These are phyloP conservation scores for Pleurotus djamor DNA, from an alignment of 768 basidiomycete species.

Conservation along the genomic window DNA sequence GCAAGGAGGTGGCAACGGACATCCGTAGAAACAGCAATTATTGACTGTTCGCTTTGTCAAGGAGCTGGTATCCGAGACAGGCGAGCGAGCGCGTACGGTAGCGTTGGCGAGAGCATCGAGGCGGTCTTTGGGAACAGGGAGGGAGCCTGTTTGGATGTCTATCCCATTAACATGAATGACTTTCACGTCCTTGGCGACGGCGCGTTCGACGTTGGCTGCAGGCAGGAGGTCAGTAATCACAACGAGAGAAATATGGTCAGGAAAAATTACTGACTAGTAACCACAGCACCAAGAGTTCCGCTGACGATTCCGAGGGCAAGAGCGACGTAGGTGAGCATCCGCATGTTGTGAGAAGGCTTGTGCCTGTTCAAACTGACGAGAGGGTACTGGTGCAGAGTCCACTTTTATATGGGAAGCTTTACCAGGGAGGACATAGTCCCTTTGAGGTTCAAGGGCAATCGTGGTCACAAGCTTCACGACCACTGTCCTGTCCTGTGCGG, in stretches of 20 bases:
- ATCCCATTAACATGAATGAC: neutral
- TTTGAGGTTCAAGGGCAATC: too few relatives aligned
- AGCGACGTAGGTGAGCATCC: neutral
- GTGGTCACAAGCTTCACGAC: too few relatives aligned
- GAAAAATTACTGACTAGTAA: neutral
- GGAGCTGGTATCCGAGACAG: neutral
- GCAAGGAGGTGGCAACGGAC: neutral
- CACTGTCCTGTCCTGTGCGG: too few relatives aligned
- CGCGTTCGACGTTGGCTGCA: neutral
- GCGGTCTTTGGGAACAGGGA: neutral
- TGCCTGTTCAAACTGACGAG: too few relatives aligned
- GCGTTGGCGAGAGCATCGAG: neutral
- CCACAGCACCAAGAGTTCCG: neutral
- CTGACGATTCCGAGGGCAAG: neutral
- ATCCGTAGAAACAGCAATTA: conserved; percentile 7
- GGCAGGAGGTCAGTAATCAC: neutral
- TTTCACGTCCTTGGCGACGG: neutral
- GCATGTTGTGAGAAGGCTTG: neutral
- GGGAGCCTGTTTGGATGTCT: conserved; percentile 1
- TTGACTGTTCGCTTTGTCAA: conserved; percentile 6
- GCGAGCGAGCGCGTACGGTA: neutral
- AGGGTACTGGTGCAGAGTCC: too few relatives aligned
- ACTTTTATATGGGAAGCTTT: too few relatives aligned
- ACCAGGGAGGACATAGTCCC: too few relatives aligned
- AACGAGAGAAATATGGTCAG: neutral